A percentile compares a stretch with the other conserved stretches of the same genome.
These are phyloP conservation scores for Candolleomyces eurysporus DNA, from an alignment of 768 basidiomycete genomes.

Conservation along the genomic window DNA sequence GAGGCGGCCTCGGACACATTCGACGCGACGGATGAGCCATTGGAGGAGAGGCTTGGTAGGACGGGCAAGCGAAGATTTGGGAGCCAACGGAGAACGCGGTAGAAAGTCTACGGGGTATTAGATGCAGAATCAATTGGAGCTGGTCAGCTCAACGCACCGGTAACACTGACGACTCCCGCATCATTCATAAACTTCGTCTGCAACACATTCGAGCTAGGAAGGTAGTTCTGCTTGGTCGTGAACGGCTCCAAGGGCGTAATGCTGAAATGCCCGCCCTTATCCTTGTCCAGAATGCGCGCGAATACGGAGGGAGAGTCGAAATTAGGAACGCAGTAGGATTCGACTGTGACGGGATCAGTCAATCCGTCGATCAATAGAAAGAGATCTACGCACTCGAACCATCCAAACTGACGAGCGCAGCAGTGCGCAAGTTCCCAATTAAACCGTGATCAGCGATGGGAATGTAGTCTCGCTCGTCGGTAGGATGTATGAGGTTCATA, in stretches of 20 bases:
- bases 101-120: conserved; percentile 58
- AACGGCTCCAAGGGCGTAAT: conserved; percentile 72
- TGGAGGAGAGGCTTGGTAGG: conserved; percentile 63
- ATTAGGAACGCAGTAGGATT: conserved; percentile 89
- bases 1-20: conserved; percentile 82
- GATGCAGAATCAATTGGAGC: neutral
- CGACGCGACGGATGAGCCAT: conserved; percentile 84
- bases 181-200: conserved; percentile 93
- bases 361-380: neutral
- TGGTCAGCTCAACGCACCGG: conserved; percentile 44
- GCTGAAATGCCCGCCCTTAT: conserved; percentile 93
- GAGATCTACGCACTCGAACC: conserved; percentile 61
- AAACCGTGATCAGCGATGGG: conserved; percentile 79
- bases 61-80: conserved; percentile 20
- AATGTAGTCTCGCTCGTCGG: conserved; percentile 61
- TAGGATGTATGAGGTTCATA: conserved; percentile 57
- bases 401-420: conserved; percentile 79
- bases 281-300: conserved; percentile 83
- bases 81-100: conserved; percentile 52
- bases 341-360: conserved; percentile 49
- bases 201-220: conserved; percentile 81
- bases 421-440: conserved; percentile 85
- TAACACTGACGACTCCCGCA: conserved; percentile 80
- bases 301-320: conserved; percentile 95
- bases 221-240: conserved; percentile 77